These are phyloP conservation scores for Populus hybrid DNA, from an alignment of 441 rosid species.

Conservation along the genomic window DNA sequence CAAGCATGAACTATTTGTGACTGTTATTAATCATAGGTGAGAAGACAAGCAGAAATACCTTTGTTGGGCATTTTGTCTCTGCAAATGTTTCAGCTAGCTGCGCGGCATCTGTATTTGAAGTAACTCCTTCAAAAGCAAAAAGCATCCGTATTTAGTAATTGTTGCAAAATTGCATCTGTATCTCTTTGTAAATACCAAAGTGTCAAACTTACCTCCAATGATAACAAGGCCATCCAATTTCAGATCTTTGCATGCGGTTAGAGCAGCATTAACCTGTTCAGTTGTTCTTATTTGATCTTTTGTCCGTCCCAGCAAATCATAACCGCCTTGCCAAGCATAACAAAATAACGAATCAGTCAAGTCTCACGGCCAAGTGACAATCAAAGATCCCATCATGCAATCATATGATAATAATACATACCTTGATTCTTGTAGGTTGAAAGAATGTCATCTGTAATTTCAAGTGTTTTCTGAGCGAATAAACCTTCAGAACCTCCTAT, in stretches of 20 bases:
- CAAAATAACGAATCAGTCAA: slow-evolving; percentile 14
- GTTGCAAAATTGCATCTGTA: slow-evolving; percentile 1
- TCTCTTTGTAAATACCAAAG: background rate
- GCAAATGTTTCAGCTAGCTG: slow-evolving; percentile 98
- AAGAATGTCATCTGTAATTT: slow-evolving; percentile 76
- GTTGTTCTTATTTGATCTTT: slow-evolving; percentile 96
- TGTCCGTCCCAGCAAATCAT: slow-evolving; percentile 95
- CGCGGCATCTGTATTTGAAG: slow-evolving; percentile 98
- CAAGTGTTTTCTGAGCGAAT: slow-evolving; percentile 87
- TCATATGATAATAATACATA: slow-evolving; percentile 22
- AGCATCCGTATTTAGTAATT: slow-evolving; percentile 14
- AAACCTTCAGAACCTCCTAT: slow-evolving; percentile 98
- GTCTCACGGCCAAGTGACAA: slow-evolving; percentile 10
- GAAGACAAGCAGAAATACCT: slow-evolving; percentile 39
- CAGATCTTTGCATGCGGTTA: slow-evolving; percentile 74
- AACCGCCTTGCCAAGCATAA: slow-evolving; percentile 65
- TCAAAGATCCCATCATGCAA: slow-evolving; percentile 16
- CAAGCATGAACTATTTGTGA: background rate
- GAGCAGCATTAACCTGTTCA: slow-evolving; percentile 92
- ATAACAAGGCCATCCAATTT: slow-evolving; percentile 96
- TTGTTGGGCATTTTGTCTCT: slow-evolving; percentile 83
- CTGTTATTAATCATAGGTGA: background rate
- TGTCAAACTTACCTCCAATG: slow-evolving; percentile 72
- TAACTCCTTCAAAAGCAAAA: slow-evolving; percentile 65
- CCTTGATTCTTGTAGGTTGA: slow-evolving; percentile 96